Evolutionary conservation across 1,284 basidiomycete species (phyloP).

Genomic region (Rhodotorula sp.): DNA sequence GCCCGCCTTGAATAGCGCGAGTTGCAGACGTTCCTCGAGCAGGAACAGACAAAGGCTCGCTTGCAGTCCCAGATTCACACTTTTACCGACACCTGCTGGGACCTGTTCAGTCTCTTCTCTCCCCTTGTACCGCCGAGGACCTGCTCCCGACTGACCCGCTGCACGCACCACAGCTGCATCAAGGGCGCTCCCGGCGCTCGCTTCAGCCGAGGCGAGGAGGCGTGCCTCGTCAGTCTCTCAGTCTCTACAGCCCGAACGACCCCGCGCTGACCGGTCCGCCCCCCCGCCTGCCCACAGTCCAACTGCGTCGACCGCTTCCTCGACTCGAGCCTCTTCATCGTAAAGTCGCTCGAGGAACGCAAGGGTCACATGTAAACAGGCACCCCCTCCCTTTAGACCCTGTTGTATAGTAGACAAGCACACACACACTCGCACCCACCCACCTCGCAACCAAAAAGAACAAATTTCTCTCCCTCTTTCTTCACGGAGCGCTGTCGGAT

Average conservation of each 20-base stretch:
- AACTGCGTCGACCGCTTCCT: conserved; percentile 64
- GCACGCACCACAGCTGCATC: conserved; percentile 65
- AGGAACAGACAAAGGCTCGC: conserved; percentile 76
- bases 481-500: too few relatives aligned
- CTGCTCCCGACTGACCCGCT: conserved; percentile 14
- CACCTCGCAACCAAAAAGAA: too few relatives aligned
- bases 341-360: conserved; percentile 69
- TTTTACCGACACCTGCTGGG: conserved; percentile 79
- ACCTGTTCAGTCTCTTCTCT: conserved; percentile 46
- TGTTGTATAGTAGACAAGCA: background rate
- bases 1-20: conserved; percentile 63
- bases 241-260: too few relatives aligned
- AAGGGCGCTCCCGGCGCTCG: conserved; percentile 76
- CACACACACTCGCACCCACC: background rate
- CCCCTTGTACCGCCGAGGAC: conserved; percentile 10
- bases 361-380: conserved; percentile 14
- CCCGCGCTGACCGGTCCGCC: background rate
- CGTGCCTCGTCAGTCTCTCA: too few relatives aligned
- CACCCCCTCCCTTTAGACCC: background rate
- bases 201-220: conserved; percentile 80
- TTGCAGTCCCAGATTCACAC: conserved; percentile 59
- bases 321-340: conserved; percentile 84
- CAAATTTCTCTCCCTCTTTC: too few relatives aligned
- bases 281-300: background rate
- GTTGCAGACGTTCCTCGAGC: conserved; percentile 76